Evolutionary conservation across 768 basidiomycete genomes (phyloP), one percentile per base, ranked within the genome.

Genomic region (Cystofilobasidium bisporidii): DNA sequence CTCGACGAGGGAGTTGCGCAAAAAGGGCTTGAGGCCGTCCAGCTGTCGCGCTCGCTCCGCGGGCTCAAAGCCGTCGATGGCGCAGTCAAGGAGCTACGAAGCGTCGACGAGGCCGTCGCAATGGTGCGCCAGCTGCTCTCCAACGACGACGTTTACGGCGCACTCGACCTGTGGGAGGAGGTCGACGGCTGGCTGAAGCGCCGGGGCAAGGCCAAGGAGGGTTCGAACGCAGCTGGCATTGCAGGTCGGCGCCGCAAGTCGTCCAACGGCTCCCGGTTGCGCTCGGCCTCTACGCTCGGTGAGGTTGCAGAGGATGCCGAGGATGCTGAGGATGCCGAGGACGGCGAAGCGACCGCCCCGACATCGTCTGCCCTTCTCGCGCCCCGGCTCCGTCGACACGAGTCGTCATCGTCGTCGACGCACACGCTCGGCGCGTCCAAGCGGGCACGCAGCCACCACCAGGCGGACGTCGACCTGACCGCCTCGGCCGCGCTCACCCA

Each of bases 131-230:
- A 83, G 30, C 76, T 96, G 62, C 89, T 92, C n/a, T 81, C 81
- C 58, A 86, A 85, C 24, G 91, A 89, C 0, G 89, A 96, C 71
- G 97, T 90, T 88, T 83, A 84, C 18, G 87, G 89, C 64, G 91
- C 91, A 10, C 78, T 97, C 65, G 82, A 82, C 57, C 74, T 74
- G 40, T 57, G 76, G 58, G 74, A 73, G 32, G 76, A 76, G 61
- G 71, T 78, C 0, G 75, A 73, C 18, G 64, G 72, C 33, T 78
- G 77, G 77, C 75, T 69, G 15, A 69, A 61, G 50, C 38, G 63
- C 24, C 64, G 63, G 38, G 68, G 68, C 4, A 69, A 64, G 33
- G 59, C 57, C 2, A 65, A 69, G 38, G 63, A 59, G 43, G 28
- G 2, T 2, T 5, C 9, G 14, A 30, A 32, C n/a, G 17, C 10